Evolutionary conservation across 2,329 filamentous ascomycete genomes (phyloP).

Genomic region (Fusarium coffeatum): DNA sequence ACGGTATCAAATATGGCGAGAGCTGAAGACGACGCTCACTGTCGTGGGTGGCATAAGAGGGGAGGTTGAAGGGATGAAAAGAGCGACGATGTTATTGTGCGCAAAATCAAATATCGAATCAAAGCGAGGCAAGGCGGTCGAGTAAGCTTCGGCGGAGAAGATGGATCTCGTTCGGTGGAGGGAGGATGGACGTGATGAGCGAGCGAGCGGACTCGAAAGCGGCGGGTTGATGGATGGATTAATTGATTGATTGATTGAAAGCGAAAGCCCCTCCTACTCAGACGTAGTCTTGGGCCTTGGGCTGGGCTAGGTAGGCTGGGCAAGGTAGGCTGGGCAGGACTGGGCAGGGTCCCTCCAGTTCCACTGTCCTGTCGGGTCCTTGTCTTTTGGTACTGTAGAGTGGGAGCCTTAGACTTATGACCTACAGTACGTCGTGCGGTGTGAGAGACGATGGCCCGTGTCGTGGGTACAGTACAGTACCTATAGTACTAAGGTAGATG

Average conservation of each 20-base stretch:
- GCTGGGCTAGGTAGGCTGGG: constrained; percentile 1
- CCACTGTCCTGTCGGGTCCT: constrained; percentile 3
- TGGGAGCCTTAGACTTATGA: background rate
- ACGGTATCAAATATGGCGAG: constrained; percentile 4
- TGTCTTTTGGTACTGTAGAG: background rate
- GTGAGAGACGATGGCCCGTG: background rate
- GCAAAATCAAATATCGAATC: constrained; percentile 24
- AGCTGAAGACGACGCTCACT: constrained; percentile 12
- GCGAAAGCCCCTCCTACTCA: constrained; percentile 34
- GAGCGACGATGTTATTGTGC: constrained; percentile 31
- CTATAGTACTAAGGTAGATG: background rate
- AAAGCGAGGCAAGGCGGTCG: constrained; percentile 25
- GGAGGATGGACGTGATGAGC: constrained; percentile 18
- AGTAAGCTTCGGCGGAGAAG: constrained; percentile 40
- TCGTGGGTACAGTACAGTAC: background rate
- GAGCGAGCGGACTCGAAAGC: constrained; percentile 42
- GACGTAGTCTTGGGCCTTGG: background rate
- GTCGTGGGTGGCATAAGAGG: constrained; percentile 11
- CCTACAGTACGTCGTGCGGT: constrained; percentile 1
- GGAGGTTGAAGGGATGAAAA: constrained; percentile 4
- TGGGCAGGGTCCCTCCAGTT: constrained; percentile 15
- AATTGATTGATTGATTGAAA: constrained; percentile 6
- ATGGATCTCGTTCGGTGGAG: constrained; percentile 34
- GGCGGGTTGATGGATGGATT: constrained; percentile 40
- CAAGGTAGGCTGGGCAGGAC: constrained; percentile 5